Evolutionary conservation across 1,284 basidiomycete species (phyloP).

Genomic region (Takashimella tepidaria): DNA sequence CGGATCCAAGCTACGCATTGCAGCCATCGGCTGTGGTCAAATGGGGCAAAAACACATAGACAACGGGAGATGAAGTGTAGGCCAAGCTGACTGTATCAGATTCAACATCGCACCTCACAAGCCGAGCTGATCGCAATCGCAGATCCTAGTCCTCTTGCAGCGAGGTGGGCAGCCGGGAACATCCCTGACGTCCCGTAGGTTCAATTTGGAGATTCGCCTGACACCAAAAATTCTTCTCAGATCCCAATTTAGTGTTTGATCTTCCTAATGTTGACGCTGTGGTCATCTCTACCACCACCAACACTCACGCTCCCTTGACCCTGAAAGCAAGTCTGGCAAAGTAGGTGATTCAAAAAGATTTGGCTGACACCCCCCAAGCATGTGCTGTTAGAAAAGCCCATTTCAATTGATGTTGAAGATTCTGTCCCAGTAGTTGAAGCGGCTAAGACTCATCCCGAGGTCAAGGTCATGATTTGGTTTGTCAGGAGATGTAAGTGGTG

Average conservation of each 20-base stretch:
- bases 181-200: not conserved
- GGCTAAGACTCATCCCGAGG: constrained; percentile 9
- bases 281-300: not conserved
- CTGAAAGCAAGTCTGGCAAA: not conserved
- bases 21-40: constrained; percentile 15
- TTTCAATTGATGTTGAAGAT: constrained; percentile 23
- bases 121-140: constrained; percentile 18
- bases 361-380: constrained; percentile 2
- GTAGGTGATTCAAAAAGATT: not conserved
- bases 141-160: constrained; percentile 4
- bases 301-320: not conserved
- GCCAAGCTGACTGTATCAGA: not conserved
- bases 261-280: not conserved
- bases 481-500: constrained; percentile 8
- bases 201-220: not conserved
- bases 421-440: constrained; percentile 17
- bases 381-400: constrained; percentile 32
- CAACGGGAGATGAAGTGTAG: constrained; percentile 5
- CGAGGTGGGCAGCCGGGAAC: not conserved
- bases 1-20: constrained; percentile 6
- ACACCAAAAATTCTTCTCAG: not conserved
- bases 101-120: constrained; percentile 8
- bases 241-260: not conserved
- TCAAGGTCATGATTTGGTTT: constrained; percentile 15
- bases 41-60: constrained; percentile 20